Evolutionary conservation across 1,284 basidiomycete species (phyloP), one percentile per base, ranked within the genome.

Genomic region (Fomitiporia mediterranea): DNA sequence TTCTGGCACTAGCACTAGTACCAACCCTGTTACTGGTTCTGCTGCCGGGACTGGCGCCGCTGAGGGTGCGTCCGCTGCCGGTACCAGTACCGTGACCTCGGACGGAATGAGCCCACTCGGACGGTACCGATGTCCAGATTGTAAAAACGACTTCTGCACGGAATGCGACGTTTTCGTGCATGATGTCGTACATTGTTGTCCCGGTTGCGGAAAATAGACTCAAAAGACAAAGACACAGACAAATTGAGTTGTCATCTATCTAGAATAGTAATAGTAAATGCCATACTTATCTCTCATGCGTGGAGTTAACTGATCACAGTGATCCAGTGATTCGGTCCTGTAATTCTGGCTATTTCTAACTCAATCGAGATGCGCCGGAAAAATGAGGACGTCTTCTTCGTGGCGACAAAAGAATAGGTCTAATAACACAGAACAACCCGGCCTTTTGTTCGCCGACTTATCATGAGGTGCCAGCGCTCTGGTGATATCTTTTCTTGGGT

Each of bases 61-160:
- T 25, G n/a, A n/a, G n/a, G n/a, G n/a, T n/a, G n/a, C n/a, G n/a
- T 43, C 42, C 21, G 27, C 42, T 46, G 30, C 23, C 8, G 52
- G 40, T 53, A 11, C 42, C 69, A 21, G 70, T 69, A n/a, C 63
- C 67, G 25, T 3, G 9, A 23, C 48, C 5, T 71, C 75, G 39
- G 88, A 90, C 55, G 87, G 86, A 1, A 74, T 93, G 64, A 91
- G 87, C 61, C 81, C 84, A 0, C 72, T 87, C 1, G 88, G 89
- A n/a, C 77, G 91, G 25, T 94, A 94, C 69, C 77, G 81, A 42
- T 93, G 89, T 68, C 72, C 72, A 7, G 72, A 74, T 42, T 82
- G 80, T 67, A 62, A 68, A n/a, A 67, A 76, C 52, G 71, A 79
- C 61, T 82, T 85, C 64, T 85, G 83, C 66, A 71, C 75, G 21